A percentile compares a stretch with the other conserved stretches of the same genome.
phyloP scores from a whole-genome alignment of 305 asterid species.

The Coffea humblotiana region DNA sequence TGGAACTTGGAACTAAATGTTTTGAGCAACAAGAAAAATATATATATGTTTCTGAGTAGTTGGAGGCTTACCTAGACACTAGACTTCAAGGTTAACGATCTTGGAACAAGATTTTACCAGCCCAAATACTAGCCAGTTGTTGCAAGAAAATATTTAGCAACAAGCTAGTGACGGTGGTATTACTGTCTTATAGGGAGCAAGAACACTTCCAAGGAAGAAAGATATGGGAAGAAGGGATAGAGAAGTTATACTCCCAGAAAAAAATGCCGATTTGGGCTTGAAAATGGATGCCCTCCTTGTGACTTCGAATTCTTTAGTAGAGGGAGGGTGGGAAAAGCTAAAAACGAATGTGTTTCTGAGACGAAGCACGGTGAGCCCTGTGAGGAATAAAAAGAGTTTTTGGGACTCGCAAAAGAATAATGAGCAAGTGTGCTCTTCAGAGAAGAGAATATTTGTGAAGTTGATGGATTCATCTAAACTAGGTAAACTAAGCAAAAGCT shows the following conservation, averaged over 20 bases:
- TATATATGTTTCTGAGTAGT: neutral
- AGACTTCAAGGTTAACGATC: slow-evolving; percentile 8
- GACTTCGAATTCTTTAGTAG: slow-evolving; percentile 1
- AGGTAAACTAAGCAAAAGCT: neutral
- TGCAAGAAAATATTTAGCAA: neutral
- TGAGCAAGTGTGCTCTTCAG: neutral
- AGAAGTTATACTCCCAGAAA: neutral
- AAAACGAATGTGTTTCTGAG: slow-evolving; percentile 10
- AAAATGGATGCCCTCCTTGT: slow-evolving; percentile 11
- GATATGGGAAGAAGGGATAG: neutral
- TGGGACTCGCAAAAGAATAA: neutral
- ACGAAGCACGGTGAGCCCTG: slow-evolving; percentile 5
- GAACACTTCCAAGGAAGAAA: neutral
- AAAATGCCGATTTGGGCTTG: neutral
- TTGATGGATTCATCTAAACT: neutral
- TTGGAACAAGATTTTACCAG: neutral
- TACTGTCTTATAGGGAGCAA: neutral
- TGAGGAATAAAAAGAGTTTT: neutral
- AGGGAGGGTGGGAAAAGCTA: neutral
- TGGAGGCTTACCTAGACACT: neutral
- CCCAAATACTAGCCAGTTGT: neutral
- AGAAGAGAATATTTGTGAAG: neutral
- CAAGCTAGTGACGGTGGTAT: neutral
- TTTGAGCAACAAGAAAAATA: neutral
- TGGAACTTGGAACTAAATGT: neutral